Evolutionary conservation across 2,329 filamentous ascomycete species (phyloP), one percentile per base, ranked within the genome.

Genomic region (Aspergillus quadrilineatus): DNA sequence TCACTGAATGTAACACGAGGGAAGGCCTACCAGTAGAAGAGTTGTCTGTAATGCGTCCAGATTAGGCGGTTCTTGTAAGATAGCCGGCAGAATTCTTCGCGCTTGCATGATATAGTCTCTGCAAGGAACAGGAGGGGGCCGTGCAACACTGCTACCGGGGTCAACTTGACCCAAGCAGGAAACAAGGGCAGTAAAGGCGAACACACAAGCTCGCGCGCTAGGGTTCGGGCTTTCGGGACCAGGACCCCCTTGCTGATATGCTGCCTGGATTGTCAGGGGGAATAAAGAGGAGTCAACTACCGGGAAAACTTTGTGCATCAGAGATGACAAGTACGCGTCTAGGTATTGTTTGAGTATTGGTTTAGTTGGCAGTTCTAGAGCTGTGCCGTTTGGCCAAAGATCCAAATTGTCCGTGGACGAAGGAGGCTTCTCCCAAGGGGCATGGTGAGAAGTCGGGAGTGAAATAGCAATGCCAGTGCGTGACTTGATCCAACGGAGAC

Each of bases 41-140:
- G 45, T 14, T 5, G 51, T 26, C 26, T 54, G 51, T 3, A 54
- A 41, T 3, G 43, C 51, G 15, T 54, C 51, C 4, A 54, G 6
- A 26, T 22, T 54, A 6, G 36, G 30, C 34, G 17, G 29, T 1
- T 45, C 44, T 15, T 42, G 34, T 7, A 48, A 8, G 1, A 54
- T 54, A 30, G 29, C 22, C 4, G 51, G 51, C 6, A 54, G 17
- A 6, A 54, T 32, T 14, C 8, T 22, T n/a, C 39, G 43, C 5
- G 51, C 44, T 15, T 54, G 43, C 14, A 42, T 32, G 4, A 45
- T 36, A 34, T 48, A 54, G 10, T 42, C 30, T 2, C 47, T 32
- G 14, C 44, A 26, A 6, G 44, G 44, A 29, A 30, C n/a, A 14
- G 10, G n/a, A n/a, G 10, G n/a, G 6, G 43, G 43, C 14, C 14